phyloP scores from a whole-genome alignment of 2,329 filamentous ascomycete genomes.

The Neonectria neomacrospora region DNA sequence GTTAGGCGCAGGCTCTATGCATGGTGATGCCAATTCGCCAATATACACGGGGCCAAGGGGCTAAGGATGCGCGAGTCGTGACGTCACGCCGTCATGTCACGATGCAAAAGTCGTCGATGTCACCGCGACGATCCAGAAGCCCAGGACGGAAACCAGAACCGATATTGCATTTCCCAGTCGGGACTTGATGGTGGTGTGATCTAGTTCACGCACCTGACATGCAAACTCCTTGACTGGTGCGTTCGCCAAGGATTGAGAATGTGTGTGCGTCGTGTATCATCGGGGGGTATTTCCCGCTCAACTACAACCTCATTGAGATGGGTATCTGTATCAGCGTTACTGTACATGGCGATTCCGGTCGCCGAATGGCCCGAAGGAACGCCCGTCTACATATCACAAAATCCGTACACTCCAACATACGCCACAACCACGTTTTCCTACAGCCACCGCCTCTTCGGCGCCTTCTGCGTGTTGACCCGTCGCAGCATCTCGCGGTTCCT shows the following conservation, averaged over 20 bases:
- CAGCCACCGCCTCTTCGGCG: slow-evolving; percentile 51
- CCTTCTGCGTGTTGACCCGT: slow-evolving; percentile 62
- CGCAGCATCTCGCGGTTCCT: slow-evolving; percentile 66
- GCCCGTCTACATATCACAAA: slow-evolving; percentile 22
- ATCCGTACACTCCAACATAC: slow-evolving; percentile 22
- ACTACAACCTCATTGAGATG: slow-evolving; percentile 44
- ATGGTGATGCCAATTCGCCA: not conserved
- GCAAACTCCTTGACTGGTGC: not conserved
- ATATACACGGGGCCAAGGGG: not conserved
- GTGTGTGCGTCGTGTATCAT: slow-evolving; percentile 31
- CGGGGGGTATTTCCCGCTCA: slow-evolving; percentile 33
- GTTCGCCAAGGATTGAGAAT: not conserved
- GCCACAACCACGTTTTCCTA: slow-evolving; percentile 10
- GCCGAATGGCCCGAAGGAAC: slow-evolving; percentile 25
- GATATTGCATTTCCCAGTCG: not conserved
- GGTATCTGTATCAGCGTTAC: slow-evolving; percentile 37
- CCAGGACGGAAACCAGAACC: slow-evolving; percentile 5
- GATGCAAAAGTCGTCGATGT: not conserved
- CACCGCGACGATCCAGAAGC: slow-evolving; percentile 6
- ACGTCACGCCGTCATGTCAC: slow-evolving; percentile 12
- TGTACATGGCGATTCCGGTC: slow-evolving; percentile 31
- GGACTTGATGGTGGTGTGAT: slow-evolving; percentile 4
- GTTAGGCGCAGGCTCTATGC: not conserved
- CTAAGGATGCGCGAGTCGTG: slow-evolving; percentile 11
- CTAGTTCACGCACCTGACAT: not conserved